Evolutionary conservation across 768 basidiomycete species (phyloP).

Genomic region (Mycena olivaceomarginata): DNA sequence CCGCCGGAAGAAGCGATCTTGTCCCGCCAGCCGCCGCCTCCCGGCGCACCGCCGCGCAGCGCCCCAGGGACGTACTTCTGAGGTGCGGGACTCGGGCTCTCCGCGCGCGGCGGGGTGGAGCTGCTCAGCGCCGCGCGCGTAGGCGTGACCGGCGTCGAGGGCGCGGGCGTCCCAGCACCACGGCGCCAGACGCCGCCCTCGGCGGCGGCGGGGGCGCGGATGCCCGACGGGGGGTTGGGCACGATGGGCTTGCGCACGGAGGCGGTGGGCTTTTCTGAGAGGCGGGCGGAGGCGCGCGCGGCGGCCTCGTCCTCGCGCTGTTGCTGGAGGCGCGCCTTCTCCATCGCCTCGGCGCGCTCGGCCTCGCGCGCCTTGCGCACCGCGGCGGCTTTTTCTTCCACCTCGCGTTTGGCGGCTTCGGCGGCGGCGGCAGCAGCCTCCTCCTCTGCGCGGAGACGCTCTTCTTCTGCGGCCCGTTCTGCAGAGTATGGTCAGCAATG

Average conservation of each 20-base stretch:
- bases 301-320: slow-evolving; percentile 86
- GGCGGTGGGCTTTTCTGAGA: slow-evolving; percentile 58
- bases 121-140: slow-evolving; percentile 49
- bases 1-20: slow-evolving; percentile 60
- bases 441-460: slow-evolving; percentile 67
- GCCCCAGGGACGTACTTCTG: slow-evolving; percentile 68
- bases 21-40: slow-evolving; percentile 77
- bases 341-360: slow-evolving; percentile 69
- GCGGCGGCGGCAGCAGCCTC: slow-evolving; percentile 67
- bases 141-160: slow-evolving; percentile 53
- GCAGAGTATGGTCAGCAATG: slow-evolving; percentile 13
- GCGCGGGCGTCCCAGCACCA: slow-evolving; percentile 45
- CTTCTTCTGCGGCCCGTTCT: slow-evolving; percentile 77
- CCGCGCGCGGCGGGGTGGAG: slow-evolving; percentile 67
- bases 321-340: slow-evolving; percentile 74
- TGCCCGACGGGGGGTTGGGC: slow-evolving; percentile 51
- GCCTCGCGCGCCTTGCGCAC: slow-evolving; percentile 72
- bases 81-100: slow-evolving; percentile 71
- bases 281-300: slow-evolving; percentile 63
- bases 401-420: slow-evolving; percentile 76
- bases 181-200: slow-evolving; percentile 57
- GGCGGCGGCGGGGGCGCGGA: slow-evolving; percentile 32
- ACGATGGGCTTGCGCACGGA: slow-evolving; percentile 51
- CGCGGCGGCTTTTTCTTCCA: slow-evolving; percentile 73
- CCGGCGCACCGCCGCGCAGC: slow-evolving; percentile 52